phyloP scores from a whole-genome alignment of 345 rosid genomes.

The Durio zibethinus region DNA sequence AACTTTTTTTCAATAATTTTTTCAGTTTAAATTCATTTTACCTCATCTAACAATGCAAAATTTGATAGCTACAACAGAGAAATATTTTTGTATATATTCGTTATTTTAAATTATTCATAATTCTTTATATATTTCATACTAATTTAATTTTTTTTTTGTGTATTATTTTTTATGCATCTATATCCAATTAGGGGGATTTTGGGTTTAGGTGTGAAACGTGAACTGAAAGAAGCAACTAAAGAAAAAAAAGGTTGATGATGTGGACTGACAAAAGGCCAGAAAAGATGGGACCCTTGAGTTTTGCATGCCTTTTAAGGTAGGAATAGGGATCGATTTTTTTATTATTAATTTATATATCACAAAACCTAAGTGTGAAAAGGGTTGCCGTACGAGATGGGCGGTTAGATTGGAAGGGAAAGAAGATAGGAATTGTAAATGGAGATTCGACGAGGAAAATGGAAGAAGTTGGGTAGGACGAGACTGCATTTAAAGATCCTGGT shows the following conservation, averaged over 20 bases:
- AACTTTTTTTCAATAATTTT: too few species aligned
- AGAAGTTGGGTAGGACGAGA: neutral
- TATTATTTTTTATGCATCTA: too few species aligned
- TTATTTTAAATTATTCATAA: too few species aligned
- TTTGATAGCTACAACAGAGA: too few species aligned
- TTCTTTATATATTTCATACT: too few species aligned
- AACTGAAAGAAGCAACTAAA: neutral
- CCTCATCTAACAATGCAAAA: too few species aligned
- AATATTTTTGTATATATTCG: too few species aligned
- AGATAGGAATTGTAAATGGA: neutral
- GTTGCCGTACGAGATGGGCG: conserved; percentile 10
- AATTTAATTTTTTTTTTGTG: too few species aligned
- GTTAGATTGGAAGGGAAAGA: too few species aligned
- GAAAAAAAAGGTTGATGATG: neutral
- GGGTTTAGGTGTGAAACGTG: neutral
- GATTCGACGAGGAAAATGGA: conserved; percentile 12
- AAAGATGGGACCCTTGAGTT: neutral
- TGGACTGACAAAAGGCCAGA: neutral
- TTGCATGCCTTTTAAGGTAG: neutral
- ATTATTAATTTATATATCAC: neutral
- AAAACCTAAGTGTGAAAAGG: neutral
- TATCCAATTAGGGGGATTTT: too few species aligned
- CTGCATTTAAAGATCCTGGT: conserved; percentile 3
- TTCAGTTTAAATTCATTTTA: too few species aligned
- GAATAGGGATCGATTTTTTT: neutral